Conservation (phyloP, 768 basidiomycete genomes). For the Russula abietina region DNA sequence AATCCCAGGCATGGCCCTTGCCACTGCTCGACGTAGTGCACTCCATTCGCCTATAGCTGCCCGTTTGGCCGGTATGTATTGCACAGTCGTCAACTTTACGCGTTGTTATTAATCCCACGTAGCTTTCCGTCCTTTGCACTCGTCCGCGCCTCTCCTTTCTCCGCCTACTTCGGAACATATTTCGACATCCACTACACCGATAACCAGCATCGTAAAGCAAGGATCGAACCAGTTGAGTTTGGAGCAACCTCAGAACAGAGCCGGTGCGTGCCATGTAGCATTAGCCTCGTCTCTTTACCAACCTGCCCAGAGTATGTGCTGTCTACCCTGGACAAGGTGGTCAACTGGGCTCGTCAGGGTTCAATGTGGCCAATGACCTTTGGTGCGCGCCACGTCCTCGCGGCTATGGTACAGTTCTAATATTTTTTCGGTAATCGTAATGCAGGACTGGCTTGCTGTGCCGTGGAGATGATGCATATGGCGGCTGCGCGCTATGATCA, state of each 20-base stretch:
- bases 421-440: background rate
- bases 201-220: constrained; percentile 65
- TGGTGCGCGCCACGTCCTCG: constrained; percentile 38
- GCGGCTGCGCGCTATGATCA: constrained; percentile 98
- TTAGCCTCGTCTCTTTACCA: background rate
- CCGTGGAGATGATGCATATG: constrained; percentile 99
- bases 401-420: background rate
- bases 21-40: constrained; percentile 11
- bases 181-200: constrained; percentile 47
- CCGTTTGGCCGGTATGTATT: constrained; percentile 8
- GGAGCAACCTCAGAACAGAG: constrained; percentile 84
- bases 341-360: constrained; percentile 95
- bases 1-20: background rate
- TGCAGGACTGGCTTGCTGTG: constrained; percentile 92
- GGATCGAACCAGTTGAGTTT: constrained; percentile 82
- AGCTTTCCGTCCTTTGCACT: constrained; percentile 54
- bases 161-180: constrained; percentile 36
- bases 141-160: constrained; percentile 39
- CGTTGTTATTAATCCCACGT: background rate
- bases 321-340: constrained; percentile 91
- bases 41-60: constrained; percentile 3
- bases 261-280: constrained; percentile 47
- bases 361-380: constrained; percentile 99
- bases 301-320: constrained; percentile 78
- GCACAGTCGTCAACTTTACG: background rate